Percentiles rank a stretch among this genome's conserved stretches.
phyloP scores from a whole-genome alignment of 805 yeast genomes.

The Kregervanrija pseudodelftensis region DNA sequence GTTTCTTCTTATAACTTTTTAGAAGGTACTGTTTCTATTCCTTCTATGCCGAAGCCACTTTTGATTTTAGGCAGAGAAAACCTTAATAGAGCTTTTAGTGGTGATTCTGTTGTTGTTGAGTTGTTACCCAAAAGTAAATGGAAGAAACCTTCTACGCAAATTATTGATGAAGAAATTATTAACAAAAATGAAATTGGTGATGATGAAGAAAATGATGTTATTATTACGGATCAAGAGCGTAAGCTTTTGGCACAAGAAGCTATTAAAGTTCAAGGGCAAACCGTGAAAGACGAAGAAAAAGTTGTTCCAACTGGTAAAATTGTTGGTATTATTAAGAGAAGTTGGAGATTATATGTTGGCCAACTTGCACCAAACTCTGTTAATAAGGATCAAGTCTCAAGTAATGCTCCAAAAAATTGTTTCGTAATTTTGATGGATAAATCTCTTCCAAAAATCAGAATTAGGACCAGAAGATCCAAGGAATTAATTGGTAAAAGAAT shows the following conservation, averaged over 20 bases:
- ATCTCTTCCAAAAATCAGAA: constrained; percentile 78
- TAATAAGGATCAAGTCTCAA: constrained; percentile 38
- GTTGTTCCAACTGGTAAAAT: constrained; percentile 90
- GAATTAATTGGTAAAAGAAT: constrained; percentile 85
- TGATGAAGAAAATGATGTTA: constrained; percentile 35
- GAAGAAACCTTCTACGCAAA: constrained; percentile 77
- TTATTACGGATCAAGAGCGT: constrained; percentile 65
- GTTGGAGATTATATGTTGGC: constrained; percentile 96
- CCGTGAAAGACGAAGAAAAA: constrained; percentile 35
- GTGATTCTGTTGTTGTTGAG: constrained; percentile 89
- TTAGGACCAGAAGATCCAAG: constrained; percentile 78
- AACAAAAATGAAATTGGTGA: constrained; percentile 57
- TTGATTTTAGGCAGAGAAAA: constrained; percentile 76
- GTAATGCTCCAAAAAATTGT: constrained; percentile 68
- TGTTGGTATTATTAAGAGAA: constrained; percentile 81
- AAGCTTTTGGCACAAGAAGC: constrained; percentile 74
- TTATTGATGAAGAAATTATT: constrained; percentile 66
- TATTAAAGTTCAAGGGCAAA: constrained; percentile 41
- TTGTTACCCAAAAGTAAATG: constrained; percentile 78
- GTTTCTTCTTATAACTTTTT: constrained; percentile 81
- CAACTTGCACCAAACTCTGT: constrained; percentile 78
- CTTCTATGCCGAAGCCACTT: constrained; percentile 74
- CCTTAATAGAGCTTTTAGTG: constrained; percentile 84
- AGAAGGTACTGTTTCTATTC: constrained; percentile 74
- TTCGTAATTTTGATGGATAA: constrained; percentile 86